These are phyloP conservation scores for Lasiodiplodia theobromae DNA, from an alignment of 2,329 filamentous ascomycete species.

Conservation along the genomic window DNA sequence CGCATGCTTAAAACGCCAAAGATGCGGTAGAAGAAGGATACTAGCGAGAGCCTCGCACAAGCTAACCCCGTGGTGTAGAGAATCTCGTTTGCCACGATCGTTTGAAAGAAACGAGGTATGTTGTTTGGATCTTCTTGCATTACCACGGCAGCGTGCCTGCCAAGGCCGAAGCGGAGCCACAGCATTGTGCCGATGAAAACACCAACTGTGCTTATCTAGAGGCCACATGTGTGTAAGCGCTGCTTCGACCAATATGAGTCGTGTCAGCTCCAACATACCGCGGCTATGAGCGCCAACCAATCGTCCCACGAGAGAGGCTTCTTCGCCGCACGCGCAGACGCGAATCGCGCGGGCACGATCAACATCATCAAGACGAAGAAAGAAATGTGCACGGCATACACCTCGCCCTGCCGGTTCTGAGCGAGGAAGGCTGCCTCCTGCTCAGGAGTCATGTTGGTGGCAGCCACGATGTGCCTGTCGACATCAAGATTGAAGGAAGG, in stretches of 20 bases:
- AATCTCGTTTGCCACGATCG: not conserved
- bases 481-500: not conserved
- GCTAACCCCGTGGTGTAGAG: not conserved
- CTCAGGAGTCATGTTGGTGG: not conserved
- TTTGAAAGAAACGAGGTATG: not conserved
- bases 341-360: not conserved
- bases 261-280: not conserved
- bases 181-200: not conserved
- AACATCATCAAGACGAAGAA: constrained; percentile 2
- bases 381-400: not conserved
- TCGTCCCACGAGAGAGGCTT: not conserved
- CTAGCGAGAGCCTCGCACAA: not conserved
- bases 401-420: not conserved
- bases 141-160: not conserved
- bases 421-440: not conserved
- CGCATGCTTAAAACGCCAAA: not conserved
- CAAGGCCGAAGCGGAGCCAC: not conserved
- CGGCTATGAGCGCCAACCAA: not conserved
- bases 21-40: not conserved
- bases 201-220: not conserved
- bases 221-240: not conserved
- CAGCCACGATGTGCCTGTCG: not conserved
- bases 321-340: not conserved
- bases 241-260: not conserved
- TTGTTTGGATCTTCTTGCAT: not conserved